These are phyloP conservation scores for Diaporthe velutina DNA, from an alignment of 2,329 filamentous ascomycete species.

Conservation along the genomic window DNA sequence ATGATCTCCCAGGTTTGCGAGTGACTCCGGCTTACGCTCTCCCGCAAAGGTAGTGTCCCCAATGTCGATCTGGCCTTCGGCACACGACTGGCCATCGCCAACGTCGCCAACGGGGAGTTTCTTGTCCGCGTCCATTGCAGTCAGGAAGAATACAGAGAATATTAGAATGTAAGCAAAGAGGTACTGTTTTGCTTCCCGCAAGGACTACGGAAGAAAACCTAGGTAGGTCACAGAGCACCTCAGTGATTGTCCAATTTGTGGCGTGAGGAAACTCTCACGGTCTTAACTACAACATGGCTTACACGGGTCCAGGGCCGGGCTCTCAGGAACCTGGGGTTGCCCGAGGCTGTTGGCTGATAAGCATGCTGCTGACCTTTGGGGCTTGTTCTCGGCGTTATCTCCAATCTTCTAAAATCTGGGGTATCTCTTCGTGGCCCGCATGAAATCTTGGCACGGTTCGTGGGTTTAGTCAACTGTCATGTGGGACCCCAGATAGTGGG, in stretches of 20 bases:
- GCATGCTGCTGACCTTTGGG: constrained; percentile 16
- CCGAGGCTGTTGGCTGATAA: constrained; percentile 19
- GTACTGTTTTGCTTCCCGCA: neutral
- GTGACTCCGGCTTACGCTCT: constrained; percentile 34
- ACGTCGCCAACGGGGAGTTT: constrained; percentile 21
- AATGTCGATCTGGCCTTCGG: constrained; percentile 36
- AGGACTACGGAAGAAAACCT: neutral
- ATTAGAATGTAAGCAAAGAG: neutral
- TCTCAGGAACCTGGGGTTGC: constrained; percentile 16
- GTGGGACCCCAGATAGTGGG: constrained; percentile 26
- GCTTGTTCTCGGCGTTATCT: constrained; percentile 12
- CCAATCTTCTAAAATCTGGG: constrained; percentile 22
- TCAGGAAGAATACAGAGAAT: neutral
- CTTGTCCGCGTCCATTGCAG: constrained; percentile 34
- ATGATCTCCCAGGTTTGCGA: constrained; percentile 20
- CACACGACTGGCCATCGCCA: constrained; percentile 35
- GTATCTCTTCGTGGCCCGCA: constrained; percentile 17
- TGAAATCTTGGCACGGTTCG: constrained; percentile 8
- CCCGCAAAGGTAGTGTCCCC: constrained; percentile 1
- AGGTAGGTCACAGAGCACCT: constrained; percentile 11
- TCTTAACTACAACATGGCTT: constrained; percentile 19
- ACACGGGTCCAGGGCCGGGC: neutral
- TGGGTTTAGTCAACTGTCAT: constrained; percentile 19
- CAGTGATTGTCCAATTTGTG: neutral
- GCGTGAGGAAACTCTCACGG: constrained; percentile 22